Evolutionary conservation across 208 protist species (phyloP), one percentile per base, ranked within the genome.

Genomic region (Porcisia hertigi): DNA sequence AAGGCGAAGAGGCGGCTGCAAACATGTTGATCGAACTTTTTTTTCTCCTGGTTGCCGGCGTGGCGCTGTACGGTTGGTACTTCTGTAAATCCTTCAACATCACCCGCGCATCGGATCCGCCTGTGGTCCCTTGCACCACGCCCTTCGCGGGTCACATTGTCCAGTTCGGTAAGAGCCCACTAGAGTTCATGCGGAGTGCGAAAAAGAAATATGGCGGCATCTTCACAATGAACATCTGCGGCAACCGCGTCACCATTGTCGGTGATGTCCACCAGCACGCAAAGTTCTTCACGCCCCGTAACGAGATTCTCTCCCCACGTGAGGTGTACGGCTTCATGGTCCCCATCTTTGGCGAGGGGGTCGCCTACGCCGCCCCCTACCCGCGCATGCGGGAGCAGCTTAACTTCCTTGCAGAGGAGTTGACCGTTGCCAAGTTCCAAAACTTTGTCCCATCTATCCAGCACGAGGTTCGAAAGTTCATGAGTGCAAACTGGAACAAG

Each of bases 281-380:
- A 76, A 89, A 89, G 75, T 96, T 96, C 82, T 96, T 96, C 79
- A 73, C 84, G 52, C 90, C 89, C 5, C 88, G 92, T n/a, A 94
- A 96, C 77, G 92, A 96, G 69, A 81, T 94, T 41, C 84, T 96
- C 16, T 93, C 88, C 2, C 90, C 92, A 18, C 87, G 90, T 30
- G 92, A 96, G 87, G 92, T 96, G 57, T 96, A 96, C 86, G 82
- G 70, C 45, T 94, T 96, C 72, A 96, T 96, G 90, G 85, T 90
- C 23, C 92, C 92, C 18, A 90, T 96, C 18, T 96, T 96, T 69
- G 92, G 92, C 66, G 90, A 94, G 83, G 92, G 92, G 34, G 90
- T 96, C 49, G 90, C 89, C 71, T 96, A 96, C 84, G 89, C 77
- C 66, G 92, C 92, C 39, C 82, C 88, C 59, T 94, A 94, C 80